Percentiles rank a stretch among this genome's conserved stretches.
Evolutionary conservation across 2,329 filamentous ascomycete species (phyloP).

Genomic region (Triangularia setosa): DNA sequence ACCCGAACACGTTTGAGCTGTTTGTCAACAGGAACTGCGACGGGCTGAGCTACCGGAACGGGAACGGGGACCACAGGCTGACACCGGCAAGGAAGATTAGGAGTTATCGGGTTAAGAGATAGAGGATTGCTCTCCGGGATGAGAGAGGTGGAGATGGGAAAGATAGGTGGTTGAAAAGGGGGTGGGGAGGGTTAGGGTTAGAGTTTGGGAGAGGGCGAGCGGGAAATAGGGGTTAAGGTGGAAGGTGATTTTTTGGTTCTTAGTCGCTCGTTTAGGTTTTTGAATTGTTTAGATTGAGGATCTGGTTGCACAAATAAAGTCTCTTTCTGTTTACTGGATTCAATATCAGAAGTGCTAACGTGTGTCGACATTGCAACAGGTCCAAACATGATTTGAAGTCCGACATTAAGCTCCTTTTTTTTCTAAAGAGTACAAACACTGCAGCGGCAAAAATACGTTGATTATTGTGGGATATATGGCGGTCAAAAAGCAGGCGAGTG

Average conservation of each 20-base stretch:
- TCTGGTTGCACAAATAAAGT: neutral
- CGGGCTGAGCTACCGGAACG: constrained; percentile 19
- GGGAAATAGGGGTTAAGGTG: too few species aligned
- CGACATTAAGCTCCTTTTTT: too few species aligned
- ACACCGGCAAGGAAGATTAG: constrained; percentile 13
- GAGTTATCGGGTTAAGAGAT: constrained; percentile 16
- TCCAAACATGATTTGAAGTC: too few species aligned
- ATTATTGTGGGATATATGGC: neutral
- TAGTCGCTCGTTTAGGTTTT: neutral
- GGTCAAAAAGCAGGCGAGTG: neutral
- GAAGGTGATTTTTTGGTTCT: neutral
- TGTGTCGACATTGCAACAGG: too few species aligned
- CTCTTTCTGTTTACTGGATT: too few species aligned
- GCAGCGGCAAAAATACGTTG: too few species aligned
- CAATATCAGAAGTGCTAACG: too few species aligned
- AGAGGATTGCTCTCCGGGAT: too few species aligned
- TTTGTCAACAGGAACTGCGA: constrained; percentile 14
- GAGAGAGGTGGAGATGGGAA: neutral
- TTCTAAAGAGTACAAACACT: too few species aligned
- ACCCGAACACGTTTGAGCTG: constrained; percentile 16
- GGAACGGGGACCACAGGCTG: constrained; percentile 8
- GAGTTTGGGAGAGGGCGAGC: neutral
- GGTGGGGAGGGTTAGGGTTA: neutral
- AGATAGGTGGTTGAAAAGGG: neutral
- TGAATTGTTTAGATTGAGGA: neutral